phyloP scores from a whole-genome alignment of 805 yeast species.

The Hagleromyces aurorensis region DNA sequence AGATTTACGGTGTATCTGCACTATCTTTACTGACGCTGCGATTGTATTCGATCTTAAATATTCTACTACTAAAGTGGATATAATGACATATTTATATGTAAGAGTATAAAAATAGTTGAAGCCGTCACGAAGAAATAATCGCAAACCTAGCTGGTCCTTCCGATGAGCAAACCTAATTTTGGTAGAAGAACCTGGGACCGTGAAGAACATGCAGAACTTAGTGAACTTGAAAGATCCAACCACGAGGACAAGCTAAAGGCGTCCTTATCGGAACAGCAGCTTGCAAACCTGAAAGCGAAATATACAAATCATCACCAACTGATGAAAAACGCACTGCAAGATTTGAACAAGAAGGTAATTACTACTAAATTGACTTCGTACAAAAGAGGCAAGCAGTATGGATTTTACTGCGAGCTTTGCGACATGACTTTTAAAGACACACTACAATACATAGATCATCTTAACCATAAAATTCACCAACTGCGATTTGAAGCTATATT shows the following conservation, averaged over 20 bases:
- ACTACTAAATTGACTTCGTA: slow-evolving; percentile 25
- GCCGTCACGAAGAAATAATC: too few species aligned
- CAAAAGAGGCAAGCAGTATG: slow-evolving; percentile 55
- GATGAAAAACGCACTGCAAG: slow-evolving; percentile 21
- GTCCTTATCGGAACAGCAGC: slow-evolving; percentile 11
- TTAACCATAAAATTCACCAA: slow-evolving; percentile 66
- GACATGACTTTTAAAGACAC: slow-evolving; percentile 76
- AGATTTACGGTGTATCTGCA: too few species aligned
- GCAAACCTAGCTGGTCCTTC: too few species aligned
- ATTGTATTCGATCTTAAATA: too few species aligned
- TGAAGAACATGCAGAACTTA: slow-evolving; percentile 49
- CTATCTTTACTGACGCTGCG: too few species aligned
- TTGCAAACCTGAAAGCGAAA: slow-evolving; percentile 10
- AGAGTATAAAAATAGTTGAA: too few species aligned
- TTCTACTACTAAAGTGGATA: too few species aligned
- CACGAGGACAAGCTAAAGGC: slow-evolving; percentile 14
- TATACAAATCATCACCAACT: slow-evolving; percentile 21
- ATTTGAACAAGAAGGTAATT: slow-evolving; percentile 31
- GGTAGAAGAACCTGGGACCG: slow-evolving; percentile 73
- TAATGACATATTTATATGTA: too few species aligned
- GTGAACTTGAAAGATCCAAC: slow-evolving; percentile 28
- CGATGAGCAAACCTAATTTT: too few species aligned
- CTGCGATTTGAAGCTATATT: slow-evolving; percentile 33
- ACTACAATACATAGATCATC: slow-evolving; percentile 72
- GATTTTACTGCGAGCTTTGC: slow-evolving; percentile 80